These are phyloP conservation scores for Vicia villosa DNA, from an alignment of 306 rosid genomes.

Conservation along the genomic window DNA sequence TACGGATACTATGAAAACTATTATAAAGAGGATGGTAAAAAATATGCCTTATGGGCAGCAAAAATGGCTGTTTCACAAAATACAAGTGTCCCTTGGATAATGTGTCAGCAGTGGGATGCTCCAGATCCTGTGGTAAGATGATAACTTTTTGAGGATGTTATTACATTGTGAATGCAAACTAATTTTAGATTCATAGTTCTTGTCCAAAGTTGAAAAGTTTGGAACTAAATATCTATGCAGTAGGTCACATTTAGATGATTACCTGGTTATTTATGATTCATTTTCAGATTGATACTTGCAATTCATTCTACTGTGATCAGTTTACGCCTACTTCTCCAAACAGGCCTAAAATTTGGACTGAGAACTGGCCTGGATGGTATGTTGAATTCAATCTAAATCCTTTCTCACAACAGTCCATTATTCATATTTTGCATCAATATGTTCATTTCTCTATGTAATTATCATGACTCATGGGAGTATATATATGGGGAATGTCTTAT, in stretches of 20 bases:
- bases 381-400: slow-evolving; percentile 25
- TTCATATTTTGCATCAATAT: slow-evolving; percentile 19
- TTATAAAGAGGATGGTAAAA: slow-evolving; percentile 83
- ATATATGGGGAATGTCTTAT: neutral
- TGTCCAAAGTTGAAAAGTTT: neutral
- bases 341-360: slow-evolving; percentile 96
- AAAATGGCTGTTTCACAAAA: slow-evolving; percentile 89
- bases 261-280: slow-evolving; percentile 34
- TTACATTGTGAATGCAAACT: slow-evolving; percentile 9
- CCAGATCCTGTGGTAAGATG: slow-evolving; percentile 83
- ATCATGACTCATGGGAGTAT: neutral
- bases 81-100: slow-evolving; percentile 89
- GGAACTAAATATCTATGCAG: neutral
- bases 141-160: slow-evolving; percentile 24
- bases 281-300: slow-evolving; percentile 89
- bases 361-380: slow-evolving; percentile 99
- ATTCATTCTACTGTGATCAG: slow-evolving; percentile 86
- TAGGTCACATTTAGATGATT: slow-evolving; percentile 24
- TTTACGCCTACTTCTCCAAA: slow-evolving; percentile 82
- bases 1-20: slow-evolving; percentile 76
- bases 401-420: slow-evolving; percentile 22
- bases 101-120: slow-evolving; percentile 98
- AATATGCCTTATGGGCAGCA: slow-evolving; percentile 91
- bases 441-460: slow-evolving; percentile 13
- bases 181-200: slow-evolving; percentile 10